Base-by-base conservation (phyloP, 73 alveolate species). In the Blepharisma japonicum region DNA sequence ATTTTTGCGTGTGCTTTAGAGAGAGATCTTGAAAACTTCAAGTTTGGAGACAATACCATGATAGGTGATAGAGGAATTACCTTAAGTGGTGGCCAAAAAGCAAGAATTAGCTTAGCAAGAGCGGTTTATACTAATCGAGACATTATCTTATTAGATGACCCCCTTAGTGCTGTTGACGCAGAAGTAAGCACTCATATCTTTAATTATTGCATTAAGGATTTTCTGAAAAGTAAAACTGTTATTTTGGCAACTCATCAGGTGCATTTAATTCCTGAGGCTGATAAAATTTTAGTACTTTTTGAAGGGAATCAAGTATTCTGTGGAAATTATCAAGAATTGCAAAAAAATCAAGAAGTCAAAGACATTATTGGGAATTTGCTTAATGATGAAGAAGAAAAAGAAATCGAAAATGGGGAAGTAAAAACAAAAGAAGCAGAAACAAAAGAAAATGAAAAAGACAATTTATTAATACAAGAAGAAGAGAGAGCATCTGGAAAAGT, bases 51-150 rank as follows among this genome's bases (percentile, higher is more conserved):
- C 61, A 72, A 66, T n/a, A 94, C 98, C 27, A 88, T 83, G 77
- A 90, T 95, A 11, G 99, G 98, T 56, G 99, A 94, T 68, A 93
- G 90, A 71, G 99, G 99, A 38, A 87, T 91, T 46, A 97, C 94
- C 77, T 74, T 97, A 45, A 81, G 96, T 38, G 99, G 99, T 25
- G 99, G 99, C 5, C 93, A 97, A 78, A 96, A 95, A 55, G 98
- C 99, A 0, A 86, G 99, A 55, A 88, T 97, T 11, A 71, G 94
- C 55, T 72, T 95, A 42, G 98, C 98, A 2, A 86, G 99, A 76
- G 98, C 97, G 20, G 87, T 95, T 42, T 95, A 95, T 79, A 80
- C 89, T 18, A 88, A 89, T 54, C 77, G 79, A 50, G 96, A 89
- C 83, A 89, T 89, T n/a, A 78, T 70, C 79, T 76, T 89, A 25